Conservation (phyloP, 2,329 filamentous ascomycete genomes). For the Paecilomyces niveus region DNA sequence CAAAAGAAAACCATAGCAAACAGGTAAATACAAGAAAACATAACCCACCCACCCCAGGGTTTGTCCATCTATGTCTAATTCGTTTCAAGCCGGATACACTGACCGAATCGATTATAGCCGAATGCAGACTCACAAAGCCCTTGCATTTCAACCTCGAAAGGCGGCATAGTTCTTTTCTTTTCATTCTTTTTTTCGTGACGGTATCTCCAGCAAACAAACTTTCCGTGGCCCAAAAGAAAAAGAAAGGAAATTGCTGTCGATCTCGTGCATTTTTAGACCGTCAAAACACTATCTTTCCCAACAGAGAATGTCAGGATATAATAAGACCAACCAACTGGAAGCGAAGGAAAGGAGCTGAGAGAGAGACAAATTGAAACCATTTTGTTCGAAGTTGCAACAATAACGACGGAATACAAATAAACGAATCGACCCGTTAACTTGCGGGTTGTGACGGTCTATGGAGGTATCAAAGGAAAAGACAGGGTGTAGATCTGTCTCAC, state of each 20-base stretch:
- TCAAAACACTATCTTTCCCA: background rate
- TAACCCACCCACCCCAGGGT: background rate
- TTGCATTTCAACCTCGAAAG: background rate
- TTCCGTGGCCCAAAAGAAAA: background rate
- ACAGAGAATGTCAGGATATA: background rate
- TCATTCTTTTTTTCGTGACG: background rate
- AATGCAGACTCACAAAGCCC: background rate
- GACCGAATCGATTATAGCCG: background rate
- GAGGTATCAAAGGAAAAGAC: slow-evolving; percentile 21
- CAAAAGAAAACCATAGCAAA: background rate
- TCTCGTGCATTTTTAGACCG: background rate
- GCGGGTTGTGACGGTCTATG: slow-evolving; percentile 20
- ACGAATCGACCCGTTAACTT: slow-evolving; percentile 11
- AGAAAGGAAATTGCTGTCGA: background rate
- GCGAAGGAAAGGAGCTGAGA: background rate
- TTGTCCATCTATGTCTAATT: background rate
- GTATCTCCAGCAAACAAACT: background rate
- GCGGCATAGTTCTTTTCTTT: background rate
- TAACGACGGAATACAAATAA: background rate
- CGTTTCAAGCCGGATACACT: background rate
- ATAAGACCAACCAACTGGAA: background rate
- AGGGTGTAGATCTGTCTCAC: slow-evolving; percentile 16
- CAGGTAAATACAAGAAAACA: background rate
- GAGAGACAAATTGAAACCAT: background rate
- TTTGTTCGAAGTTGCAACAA: background rate